A percentile compares a stretch with the other conserved stretches of the same genome.
Evolutionary conservation across 179 eudicot genomes (phyloP).

Genomic region (Amaranthus tricolor): DNA sequence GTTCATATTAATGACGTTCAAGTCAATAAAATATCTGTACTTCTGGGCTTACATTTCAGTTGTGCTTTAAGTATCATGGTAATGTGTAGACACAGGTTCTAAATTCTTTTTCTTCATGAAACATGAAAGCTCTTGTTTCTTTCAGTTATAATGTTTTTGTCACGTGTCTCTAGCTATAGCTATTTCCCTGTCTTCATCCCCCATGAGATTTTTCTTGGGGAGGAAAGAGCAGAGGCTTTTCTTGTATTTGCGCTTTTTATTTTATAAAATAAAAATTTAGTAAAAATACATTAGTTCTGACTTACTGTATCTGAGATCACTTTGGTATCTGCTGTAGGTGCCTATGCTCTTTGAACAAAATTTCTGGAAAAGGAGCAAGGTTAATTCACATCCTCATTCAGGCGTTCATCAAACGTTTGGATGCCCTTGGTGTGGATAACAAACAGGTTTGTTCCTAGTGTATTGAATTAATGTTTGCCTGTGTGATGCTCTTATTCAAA

Average conservation of each 20-base stretch:
- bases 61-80: no score
- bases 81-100: no score
- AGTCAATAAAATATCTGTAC: no score
- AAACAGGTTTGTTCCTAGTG: conserved; percentile 53
- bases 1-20: no score
- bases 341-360: conserved; percentile 75
- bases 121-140: background rate
- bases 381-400: conserved; percentile 72
- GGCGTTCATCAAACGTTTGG: conserved; percentile 73
- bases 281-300: background rate
- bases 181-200: background rate
- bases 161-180: background rate
- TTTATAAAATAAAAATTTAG: background rate
- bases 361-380: conserved; percentile 72
- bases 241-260: background rate
- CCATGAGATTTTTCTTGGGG: background rate
- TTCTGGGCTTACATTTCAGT: no score
- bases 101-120: background rate
- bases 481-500: background rate
- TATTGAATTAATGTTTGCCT: background rate
- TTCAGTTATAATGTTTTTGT: background rate
- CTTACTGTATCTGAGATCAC: conserved; percentile 4
- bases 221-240: background rate
- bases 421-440: conserved; percentile 65
- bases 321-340: conserved; percentile 48